Conservation (phyloP, 2,329 filamentous ascomycete species). For the Curvularia verruculosa region DNA sequence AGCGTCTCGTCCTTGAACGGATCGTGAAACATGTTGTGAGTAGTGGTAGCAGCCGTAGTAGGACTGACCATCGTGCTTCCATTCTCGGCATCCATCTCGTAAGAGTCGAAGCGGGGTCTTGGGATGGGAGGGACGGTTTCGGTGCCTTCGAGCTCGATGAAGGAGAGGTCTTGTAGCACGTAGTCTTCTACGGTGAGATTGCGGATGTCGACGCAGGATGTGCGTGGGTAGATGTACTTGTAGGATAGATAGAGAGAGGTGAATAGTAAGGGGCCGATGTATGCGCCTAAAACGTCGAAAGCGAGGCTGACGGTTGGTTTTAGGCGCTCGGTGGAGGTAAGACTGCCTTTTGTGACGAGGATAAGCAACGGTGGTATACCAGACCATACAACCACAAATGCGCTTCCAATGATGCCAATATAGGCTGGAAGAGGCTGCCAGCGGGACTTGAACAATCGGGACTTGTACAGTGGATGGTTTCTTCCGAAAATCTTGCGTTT, state of each 20-base stretch:
- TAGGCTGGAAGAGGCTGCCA: conserved; percentile 43
- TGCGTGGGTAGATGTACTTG: conserved; percentile 27
- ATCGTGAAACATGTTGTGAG: conserved; percentile 1
- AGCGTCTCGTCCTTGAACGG: conserved; percentile 5
- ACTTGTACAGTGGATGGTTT: conserved; percentile 30
- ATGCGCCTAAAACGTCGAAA: conserved; percentile 35
- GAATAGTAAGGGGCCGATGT: conserved; percentile 31
- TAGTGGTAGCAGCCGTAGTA: background rate
- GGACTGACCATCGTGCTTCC: background rate
- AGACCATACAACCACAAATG: conserved; percentile 33
- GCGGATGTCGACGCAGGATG: conserved; percentile 21
- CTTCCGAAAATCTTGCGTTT: conserved; percentile 30
- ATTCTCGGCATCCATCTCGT: conserved; percentile 17
- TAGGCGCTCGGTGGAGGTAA: conserved; percentile 16
- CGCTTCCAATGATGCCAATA: conserved; percentile 36
- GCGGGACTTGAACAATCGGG: conserved; percentile 37
- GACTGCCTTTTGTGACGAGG: conserved; percentile 20
- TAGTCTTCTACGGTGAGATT: conserved; percentile 28
- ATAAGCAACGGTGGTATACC: conserved; percentile 37
- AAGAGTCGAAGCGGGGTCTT: conserved; percentile 9
- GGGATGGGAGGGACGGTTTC: background rate
- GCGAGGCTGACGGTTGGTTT: conserved; percentile 24
- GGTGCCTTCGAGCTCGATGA: conserved; percentile 23
- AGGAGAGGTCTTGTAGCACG: conserved; percentile 24
- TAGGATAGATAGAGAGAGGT: conserved; percentile 25